phyloP scores from a whole-genome alignment of 2,329 filamentous ascomycete species.

The Claviceps maximensis region DNA sequence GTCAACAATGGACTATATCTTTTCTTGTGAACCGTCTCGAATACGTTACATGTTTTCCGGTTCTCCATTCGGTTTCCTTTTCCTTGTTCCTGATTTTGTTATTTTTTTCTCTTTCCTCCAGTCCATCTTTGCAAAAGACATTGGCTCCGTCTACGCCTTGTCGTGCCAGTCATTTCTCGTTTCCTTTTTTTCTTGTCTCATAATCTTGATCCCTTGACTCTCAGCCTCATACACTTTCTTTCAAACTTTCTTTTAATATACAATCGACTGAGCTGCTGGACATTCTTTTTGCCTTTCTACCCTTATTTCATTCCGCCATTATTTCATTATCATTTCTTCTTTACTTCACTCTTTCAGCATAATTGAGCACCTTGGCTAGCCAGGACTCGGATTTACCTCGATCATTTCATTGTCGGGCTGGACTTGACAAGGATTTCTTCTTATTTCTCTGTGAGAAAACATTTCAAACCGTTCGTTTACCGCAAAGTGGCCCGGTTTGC shows the following conservation, averaged over 20 bases:
- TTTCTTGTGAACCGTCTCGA: conserved; percentile 2
- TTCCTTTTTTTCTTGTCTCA: conserved; percentile 16
- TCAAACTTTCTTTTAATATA: conserved; percentile 26
- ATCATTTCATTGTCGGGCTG: neutral
- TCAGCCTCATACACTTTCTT: conserved; percentile 11
- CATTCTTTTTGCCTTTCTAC: conserved; percentile 24
- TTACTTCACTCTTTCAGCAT: neutral
- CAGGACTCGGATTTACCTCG: neutral
- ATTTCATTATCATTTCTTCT: no score
- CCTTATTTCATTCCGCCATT: no score
- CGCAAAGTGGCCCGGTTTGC: conserved; percentile 12
- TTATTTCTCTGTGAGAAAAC: neutral
- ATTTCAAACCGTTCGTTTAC: conserved; percentile 5
- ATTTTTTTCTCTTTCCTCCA: conserved; percentile 7
- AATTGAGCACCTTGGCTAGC: neutral
- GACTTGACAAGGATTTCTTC: neutral
- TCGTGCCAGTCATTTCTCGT: conserved; percentile 12
- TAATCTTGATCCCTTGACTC: conserved; percentile 1
- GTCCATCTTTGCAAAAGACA: neutral
- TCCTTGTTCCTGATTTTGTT: neutral
- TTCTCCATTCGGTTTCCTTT: conserved; percentile 6
- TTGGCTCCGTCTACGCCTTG: conserved; percentile 10
- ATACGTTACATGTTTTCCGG: conserved; percentile 1
- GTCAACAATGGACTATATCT: conserved; percentile 7
- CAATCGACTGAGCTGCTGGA: conserved; percentile 47